phyloP scores from a whole-genome alignment of 2,329 filamentous ascomycete species.

The Phoma sp. region DNA sequence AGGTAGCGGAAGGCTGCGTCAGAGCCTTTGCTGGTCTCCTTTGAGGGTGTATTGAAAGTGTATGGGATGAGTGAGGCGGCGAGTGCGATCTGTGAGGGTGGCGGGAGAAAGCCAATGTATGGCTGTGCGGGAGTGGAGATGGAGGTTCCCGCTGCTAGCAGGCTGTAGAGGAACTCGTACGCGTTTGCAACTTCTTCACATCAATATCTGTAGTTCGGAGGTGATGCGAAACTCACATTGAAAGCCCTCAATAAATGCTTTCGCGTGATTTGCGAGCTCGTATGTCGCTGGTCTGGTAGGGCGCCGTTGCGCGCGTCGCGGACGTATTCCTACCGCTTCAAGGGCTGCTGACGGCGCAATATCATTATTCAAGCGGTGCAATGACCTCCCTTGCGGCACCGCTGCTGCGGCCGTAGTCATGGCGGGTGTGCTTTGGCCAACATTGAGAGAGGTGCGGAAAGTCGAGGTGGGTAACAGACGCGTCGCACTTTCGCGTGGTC shows the following conservation, averaged over 20 bases:
- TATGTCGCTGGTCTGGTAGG: conserved; percentile 44
- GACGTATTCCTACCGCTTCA: conserved; percentile 32
- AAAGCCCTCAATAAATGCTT: conserved; percentile 45
- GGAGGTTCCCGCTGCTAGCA: conserved; percentile 42
- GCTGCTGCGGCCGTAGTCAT: conserved; percentile 3
- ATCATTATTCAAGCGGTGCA: not conserved
- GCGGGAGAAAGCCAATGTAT: conserved; percentile 68
- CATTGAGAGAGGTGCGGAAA: not conserved
- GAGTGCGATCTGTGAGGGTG: conserved; percentile 76
- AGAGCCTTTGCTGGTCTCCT: conserved; percentile 68
- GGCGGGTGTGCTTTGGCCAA: not conserved
- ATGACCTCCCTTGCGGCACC: not conserved
- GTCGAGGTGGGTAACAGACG: not conserved
- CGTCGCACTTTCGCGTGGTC: conserved; percentile 17
- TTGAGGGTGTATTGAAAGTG: conserved; percentile 73
- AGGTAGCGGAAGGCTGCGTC: conserved; percentile 75
- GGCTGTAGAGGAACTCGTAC: conserved; percentile 43
- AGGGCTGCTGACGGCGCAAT: conserved; percentile 23
- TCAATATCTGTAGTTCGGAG: not conserved
- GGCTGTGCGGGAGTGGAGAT: conserved; percentile 44
- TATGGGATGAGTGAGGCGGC: conserved; percentile 83
- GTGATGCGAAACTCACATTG: conserved; percentile 34
- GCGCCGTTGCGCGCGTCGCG: conserved; percentile 37
- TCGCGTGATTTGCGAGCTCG: conserved; percentile 46
- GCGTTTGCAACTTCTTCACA: conserved; percentile 40